A percentile compares a stretch with the other conserved stretches of the same genome.
Evolutionary conservation across 1,139 yeast genomes (phyloP).

Genomic region (Saccharomyces uvarum): DNA sequence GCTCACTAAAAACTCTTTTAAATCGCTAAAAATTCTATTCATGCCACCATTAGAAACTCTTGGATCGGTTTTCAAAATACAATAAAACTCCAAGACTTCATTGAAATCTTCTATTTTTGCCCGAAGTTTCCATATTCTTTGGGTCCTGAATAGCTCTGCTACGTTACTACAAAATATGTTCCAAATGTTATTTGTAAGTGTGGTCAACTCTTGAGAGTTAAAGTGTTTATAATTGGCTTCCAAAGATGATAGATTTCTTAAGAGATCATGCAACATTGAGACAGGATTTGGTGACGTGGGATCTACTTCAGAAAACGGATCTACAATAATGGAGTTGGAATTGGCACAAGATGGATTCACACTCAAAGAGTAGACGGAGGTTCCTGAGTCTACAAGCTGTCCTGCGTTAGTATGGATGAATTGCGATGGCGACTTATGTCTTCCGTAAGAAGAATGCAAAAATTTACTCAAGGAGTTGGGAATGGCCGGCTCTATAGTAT

Average conservation of each 20-base stretch:
- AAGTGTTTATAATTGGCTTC: constrained; percentile 29
- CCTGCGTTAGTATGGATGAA: constrained; percentile 23
- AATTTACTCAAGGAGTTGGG: constrained; percentile 26
- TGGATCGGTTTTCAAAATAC: constrained; percentile 18
- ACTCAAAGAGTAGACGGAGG: constrained; percentile 22
- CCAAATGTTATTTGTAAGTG: constrained; percentile 30
- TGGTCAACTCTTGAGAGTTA: constrained; percentile 26
- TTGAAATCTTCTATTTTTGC: constrained; percentile 35
- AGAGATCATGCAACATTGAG: constrained; percentile 27
- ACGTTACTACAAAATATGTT: constrained; percentile 27
- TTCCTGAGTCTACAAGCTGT: constrained; percentile 23
- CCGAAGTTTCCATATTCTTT: constrained; percentile 28
- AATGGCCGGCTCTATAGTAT: constrained; percentile 17
- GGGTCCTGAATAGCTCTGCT: constrained; percentile 27
- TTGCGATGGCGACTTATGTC: constrained; percentile 27
- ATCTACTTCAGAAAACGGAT: constrained; percentile 10
- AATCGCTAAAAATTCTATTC: constrained; percentile 35
- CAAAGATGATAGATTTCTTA: constrained; percentile 29
- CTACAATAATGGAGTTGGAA: background rate
- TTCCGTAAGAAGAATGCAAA: constrained; percentile 26
- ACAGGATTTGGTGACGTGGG: constrained; percentile 17
- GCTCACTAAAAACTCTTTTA: constrained; percentile 40
- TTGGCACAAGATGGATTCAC: constrained; percentile 9
- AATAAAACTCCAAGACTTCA: constrained; percentile 31
- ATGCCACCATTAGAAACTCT: constrained; percentile 13